Evolutionary conservation across 495 filamentous ascomycete species (phyloP).

Genomic region (Aspergillus biplanus): DNA sequence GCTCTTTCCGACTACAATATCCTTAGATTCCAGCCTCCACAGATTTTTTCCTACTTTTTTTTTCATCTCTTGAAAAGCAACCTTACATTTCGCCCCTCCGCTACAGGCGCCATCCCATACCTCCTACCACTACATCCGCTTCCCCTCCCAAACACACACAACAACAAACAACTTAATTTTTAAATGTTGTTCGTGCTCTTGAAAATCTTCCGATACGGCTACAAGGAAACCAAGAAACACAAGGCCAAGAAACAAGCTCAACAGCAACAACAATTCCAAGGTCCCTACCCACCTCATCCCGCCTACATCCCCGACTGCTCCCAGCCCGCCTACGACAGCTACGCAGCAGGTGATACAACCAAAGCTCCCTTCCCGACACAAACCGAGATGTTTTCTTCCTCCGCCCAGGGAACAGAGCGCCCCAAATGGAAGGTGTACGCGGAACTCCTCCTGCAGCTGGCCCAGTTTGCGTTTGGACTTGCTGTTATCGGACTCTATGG

Average conservation of each 20-base stretch:
- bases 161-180: constrained; percentile 15
- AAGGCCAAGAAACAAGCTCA: constrained; percentile 32
- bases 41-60: too few relatives aligned
- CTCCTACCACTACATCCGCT: constrained; percentile 11
- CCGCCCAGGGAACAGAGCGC: constrained; percentile 7
- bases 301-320: constrained; percentile 14
- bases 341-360: constrained; percentile 25
- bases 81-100: background rate
- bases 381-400: constrained; percentile 11
- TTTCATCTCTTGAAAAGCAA: background rate
- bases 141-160: background rate
- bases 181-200: constrained; percentile 38
- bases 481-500: constrained; percentile 81
- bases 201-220: constrained; percentile 36
- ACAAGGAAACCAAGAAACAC: constrained; percentile 37
- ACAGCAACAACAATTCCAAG: constrained; percentile 24
- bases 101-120: background rate
- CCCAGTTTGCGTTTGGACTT: constrained; percentile 74
- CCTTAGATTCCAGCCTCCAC: background rate
- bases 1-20: constrained; percentile 1
- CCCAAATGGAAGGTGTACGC: constrained; percentile 20
- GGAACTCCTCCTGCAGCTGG: constrained; percentile 61
- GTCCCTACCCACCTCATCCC: constrained; percentile 23
- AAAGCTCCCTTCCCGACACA: constrained; percentile 13
- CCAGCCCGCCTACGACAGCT: constrained; percentile 15